These are phyloP conservation scores for Debaryomyces psychrophilus DNA, from an alignment of 1,139 yeast species.

Conservation along the genomic window DNA sequence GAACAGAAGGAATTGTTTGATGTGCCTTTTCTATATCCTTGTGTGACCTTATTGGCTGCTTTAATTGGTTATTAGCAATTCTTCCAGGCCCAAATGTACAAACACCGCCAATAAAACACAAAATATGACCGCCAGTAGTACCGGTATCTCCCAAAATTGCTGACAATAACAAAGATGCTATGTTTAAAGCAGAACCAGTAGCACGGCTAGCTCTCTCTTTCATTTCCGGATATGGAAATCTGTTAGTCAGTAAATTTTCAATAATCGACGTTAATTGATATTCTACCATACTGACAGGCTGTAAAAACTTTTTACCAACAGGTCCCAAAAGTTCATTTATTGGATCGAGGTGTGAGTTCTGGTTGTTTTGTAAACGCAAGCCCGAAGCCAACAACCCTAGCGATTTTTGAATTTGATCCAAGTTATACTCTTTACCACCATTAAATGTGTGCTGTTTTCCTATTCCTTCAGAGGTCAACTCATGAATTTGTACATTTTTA, in stretches of 20 bases:
- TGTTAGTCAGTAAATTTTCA: constrained; percentile 55
- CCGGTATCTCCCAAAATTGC: constrained; percentile 39
- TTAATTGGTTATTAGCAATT: constrained; percentile 50
- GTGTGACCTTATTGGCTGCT: constrained; percentile 62
- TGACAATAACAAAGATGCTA: constrained; percentile 58
- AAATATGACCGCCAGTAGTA: constrained; percentile 60
- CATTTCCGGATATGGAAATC: constrained; percentile 51
- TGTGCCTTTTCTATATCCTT: constrained; percentile 54
- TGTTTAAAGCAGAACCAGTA: constrained; percentile 67
- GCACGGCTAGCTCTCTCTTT: constrained; percentile 58
- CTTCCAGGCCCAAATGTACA: constrained; percentile 61
- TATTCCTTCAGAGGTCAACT: constrained; percentile 41
- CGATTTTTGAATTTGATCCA: constrained; percentile 52
- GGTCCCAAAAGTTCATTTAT: constrained; percentile 26
- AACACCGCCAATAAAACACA: constrained; percentile 63
- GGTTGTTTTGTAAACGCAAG: constrained; percentile 24
- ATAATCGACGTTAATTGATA: constrained; percentile 56
- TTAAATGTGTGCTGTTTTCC: constrained; percentile 50
- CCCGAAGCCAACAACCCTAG: constrained; percentile 56
- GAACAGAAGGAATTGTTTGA: constrained; percentile 34
- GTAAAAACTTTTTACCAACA: constrained; percentile 44
- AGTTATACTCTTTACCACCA: constrained; percentile 58
- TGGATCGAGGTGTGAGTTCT: constrained; percentile 7
- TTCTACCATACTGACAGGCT: constrained; percentile 55
- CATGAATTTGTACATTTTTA: constrained; percentile 65